Conservation (phyloP, 768 basidiomycete species). For the Tephrocybe sp. region DNA sequence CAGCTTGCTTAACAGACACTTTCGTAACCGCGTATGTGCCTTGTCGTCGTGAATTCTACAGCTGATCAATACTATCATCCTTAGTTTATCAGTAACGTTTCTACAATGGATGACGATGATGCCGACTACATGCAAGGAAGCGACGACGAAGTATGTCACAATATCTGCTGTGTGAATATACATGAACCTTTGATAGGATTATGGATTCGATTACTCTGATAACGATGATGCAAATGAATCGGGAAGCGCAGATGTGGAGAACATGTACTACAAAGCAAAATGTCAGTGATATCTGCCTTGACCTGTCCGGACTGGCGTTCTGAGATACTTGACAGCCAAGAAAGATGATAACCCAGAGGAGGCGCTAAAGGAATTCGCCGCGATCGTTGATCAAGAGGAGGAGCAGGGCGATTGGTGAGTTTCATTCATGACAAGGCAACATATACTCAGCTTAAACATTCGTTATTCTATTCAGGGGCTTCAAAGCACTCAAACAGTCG, state of each 20-base stretch:
- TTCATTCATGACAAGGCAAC: not conserved
- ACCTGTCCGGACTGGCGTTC: conserved; percentile 3
- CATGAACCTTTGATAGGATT: conserved; percentile 55
- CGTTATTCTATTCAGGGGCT: conserved; percentile 64
- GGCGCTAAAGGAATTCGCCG: conserved; percentile 84
- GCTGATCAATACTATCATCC: conserved; percentile 3
- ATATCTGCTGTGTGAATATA: conserved; percentile 1
- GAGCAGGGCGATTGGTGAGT: conserved; percentile 91
- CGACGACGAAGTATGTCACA: conserved; percentile 67
- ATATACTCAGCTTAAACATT: not conserved
- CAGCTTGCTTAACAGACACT: too few species aligned
- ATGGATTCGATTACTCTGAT: conserved; percentile 96
- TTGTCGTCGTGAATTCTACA: not conserved
- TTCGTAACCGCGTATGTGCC: not conserved
- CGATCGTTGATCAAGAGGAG: conserved; percentile 87
- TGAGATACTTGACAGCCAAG: conserved; percentile 54
- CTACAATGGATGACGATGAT: conserved; percentile 87
- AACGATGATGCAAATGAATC: conserved; percentile 79
- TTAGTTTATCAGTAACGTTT: conserved; percentile 3
- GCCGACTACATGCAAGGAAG: conserved; percentile 92
- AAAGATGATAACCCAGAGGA: conserved; percentile 94
- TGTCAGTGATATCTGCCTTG: conserved; percentile 46
- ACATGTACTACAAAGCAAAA: conserved; percentile 98
- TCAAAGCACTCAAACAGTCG: conserved; percentile 97
- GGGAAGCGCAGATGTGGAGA: conserved; percentile 88